Evolutionary conservation across 2,329 filamentous ascomycete species (phyloP).

Genomic region (Taxawa tesnikishii): DNA sequence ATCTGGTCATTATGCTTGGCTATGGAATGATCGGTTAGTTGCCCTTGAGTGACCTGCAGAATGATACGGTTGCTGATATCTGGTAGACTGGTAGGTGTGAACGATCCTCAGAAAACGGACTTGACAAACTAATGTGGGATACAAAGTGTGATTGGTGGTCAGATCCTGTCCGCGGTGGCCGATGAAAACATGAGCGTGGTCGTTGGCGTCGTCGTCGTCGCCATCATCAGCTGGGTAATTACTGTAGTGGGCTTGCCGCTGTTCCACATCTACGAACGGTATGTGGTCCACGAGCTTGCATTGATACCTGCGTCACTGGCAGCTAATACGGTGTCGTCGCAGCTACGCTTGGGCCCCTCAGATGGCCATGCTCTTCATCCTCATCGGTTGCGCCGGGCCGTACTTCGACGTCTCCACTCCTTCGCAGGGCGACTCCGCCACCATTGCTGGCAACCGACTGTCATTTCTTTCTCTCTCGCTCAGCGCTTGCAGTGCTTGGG

Average conservation of each 20-base stretch:
- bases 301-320: too few species aligned
- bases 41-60: too few species aligned
- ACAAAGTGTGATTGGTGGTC: slow-evolving; percentile 48
- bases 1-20: slow-evolving; percentile 44
- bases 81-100: too few species aligned
- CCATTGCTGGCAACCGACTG: slow-evolving; percentile 21
- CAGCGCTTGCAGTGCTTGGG: slow-evolving; percentile 15
- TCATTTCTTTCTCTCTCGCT: slow-evolving; percentile 24
- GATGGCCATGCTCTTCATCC: slow-evolving; percentile 23
- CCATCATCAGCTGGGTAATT: slow-evolving; percentile 13
- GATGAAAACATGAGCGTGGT: slow-evolving; percentile 41
- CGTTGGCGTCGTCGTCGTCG: slow-evolving; percentile 48
- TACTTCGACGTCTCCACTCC: slow-evolving; percentile 19
- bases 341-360: slow-evolving; percentile 26
- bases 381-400: slow-evolving; percentile 24
- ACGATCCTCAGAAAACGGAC: too few species aligned
- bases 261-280: slow-evolving; percentile 30
- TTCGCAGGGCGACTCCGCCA: slow-evolving; percentile 12
- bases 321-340: too few species aligned
- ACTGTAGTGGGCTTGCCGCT: slow-evolving; percentile 14
- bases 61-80: too few species aligned
- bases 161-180: slow-evolving; percentile 48
- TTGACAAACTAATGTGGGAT: too few species aligned
- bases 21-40: slow-evolving; percentile 46
- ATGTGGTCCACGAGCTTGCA: too few species aligned